Base-by-base conservation (phyloP, 148 eudicot genomes). In the Mesembryanthemum crystallinum region DNA sequence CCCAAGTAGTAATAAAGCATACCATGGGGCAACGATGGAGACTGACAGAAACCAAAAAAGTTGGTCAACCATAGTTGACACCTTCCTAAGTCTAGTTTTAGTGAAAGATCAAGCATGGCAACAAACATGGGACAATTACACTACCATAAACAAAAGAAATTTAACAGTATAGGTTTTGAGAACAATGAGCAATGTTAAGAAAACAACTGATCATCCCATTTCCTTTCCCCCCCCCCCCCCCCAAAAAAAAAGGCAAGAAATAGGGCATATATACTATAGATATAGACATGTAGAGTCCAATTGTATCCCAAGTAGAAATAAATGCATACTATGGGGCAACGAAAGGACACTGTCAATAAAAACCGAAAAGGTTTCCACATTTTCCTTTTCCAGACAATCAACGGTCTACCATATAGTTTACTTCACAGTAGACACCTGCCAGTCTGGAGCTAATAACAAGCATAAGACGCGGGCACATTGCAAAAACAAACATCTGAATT, bases 321-420 rank as follows among this genome's bases (percentile, higher is more conserved):
- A 3, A 64, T 3, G 3, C 1, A 65, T 42, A 54, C 42, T 73
- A 78, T 20, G 64, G 82, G 71, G 84, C 82, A 84, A 84, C 80
- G 80, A 84, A n/a, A 75, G 80, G 77, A 81, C 80, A 78, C 84
- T 73, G 67, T n/a, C 82, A 84, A 72, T 78, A 67, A 69, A 81
- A 84, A 72, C 62, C 23, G 73, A 24, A n/a, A 39, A 57, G 55
- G 42, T 74, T 78, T 69, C 81, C 61, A 69, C 43, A 39, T 5
- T 64, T 83, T 69, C 1, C 69, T 78, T 23, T 84, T 27, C 82
- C 84, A 84, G 64, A 64, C 75, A 81, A 60, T 82, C 78, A 76
- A 84, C 84, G 77, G 82, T 55, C 69, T 30, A 74, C 78, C 58
- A 68, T 21, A 0, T 51, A n/a, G 7, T 0, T 35, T 10, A 49